phyloP scores from a whole-genome alignment of 768 basidiomycete genomes.

The Lentinula guzmanii region DNA sequence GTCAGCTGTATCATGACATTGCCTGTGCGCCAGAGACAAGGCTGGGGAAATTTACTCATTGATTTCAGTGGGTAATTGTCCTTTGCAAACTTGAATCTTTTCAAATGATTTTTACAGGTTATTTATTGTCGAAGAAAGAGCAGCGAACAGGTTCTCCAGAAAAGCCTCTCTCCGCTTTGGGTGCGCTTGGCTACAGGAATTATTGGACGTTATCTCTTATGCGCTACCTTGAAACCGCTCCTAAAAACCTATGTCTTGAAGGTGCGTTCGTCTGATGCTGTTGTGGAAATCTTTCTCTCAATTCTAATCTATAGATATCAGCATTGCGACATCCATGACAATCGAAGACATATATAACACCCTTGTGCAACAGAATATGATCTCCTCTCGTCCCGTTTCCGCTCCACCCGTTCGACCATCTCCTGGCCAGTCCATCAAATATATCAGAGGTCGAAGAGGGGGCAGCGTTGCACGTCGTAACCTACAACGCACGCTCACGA shows the following conservation, averaged over 20 bases:
- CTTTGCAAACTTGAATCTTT: neutral
- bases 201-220: slow-evolving; percentile 92
- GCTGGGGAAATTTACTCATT: slow-evolving; percentile 96
- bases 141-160: slow-evolving; percentile 87
- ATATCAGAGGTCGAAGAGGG: slow-evolving; percentile 53
- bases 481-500: slow-evolving; percentile 38
- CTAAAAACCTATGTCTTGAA: slow-evolving; percentile 64
- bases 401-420: slow-evolving; percentile 54
- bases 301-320: slow-evolving; percentile 56
- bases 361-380: slow-evolving; percentile 70
- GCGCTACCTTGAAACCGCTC: slow-evolving; percentile 59
- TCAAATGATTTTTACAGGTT: slow-evolving; percentile 52
- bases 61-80: slow-evolving; percentile 83
- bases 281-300: slow-evolving; percentile 7
- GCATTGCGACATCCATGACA: slow-evolving; percentile 83
- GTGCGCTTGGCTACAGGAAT: slow-evolving; percentile 88
- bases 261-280: slow-evolving; percentile 36
- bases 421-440: slow-evolving; percentile 76
- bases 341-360: slow-evolving; percentile 79
- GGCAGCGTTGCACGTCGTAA: slow-evolving; percentile 62
- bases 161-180: slow-evolving; percentile 89
- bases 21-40: slow-evolving; percentile 88
- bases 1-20: slow-evolving; percentile 99
- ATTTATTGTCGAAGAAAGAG: slow-evolving; percentile 94
- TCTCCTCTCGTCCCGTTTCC: slow-evolving; percentile 37